Base-by-base conservation (phyloP, 2,329 filamentous ascomycete species). In the Alternaria gansuensis region DNA sequence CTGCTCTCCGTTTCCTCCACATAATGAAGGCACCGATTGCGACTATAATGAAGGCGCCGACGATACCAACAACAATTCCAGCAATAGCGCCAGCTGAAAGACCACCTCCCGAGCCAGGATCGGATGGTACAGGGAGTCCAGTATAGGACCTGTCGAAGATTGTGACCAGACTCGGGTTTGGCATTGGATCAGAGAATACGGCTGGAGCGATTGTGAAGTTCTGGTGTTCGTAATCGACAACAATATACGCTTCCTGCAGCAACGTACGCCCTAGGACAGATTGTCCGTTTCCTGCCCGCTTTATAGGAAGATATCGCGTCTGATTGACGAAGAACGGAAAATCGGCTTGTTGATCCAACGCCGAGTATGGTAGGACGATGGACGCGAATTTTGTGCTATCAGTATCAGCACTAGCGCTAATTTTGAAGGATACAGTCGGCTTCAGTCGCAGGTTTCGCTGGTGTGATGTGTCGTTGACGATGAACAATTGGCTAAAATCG, bases 191-290 rank as follows among this genome's bases (percentile, higher is more conserved):
- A 1, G 68, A 50, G 21, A 65, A 71, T 10, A 43, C 44, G 5
- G 72, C 73, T 14, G 65, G 70, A 2, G 71, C 70, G 10, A 78
- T 57, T 5, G 70, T 74, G 44, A 78, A 78, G 46, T 73, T 75
- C 9, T 52, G n/a, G 2, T 67, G 64, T 24, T 78, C 75, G 48
- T 78, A 78, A 52, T 79, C 75, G 13, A 77, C 75, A 31, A 75
- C 48, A 2, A 79, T 54, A 34, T 79, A 78, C 1, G 77, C 70
- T 56, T 78, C 76, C 49, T 79, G 77, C 0, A 79, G 51, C 28
- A 79, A 73, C 0, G 76, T 66, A 2, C 77, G 73, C 0, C 77
- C 77, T 1, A 79, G 57, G 4, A 75, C 68, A 24, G 55, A 71
- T 0, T 62, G 23, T 0, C 70, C 70, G 17, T 66, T 66, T 2